Evolutionary conservation across 2,329 filamentous ascomycete genomes (phyloP).

Genomic region (Trichophyton benhamiae): DNA sequence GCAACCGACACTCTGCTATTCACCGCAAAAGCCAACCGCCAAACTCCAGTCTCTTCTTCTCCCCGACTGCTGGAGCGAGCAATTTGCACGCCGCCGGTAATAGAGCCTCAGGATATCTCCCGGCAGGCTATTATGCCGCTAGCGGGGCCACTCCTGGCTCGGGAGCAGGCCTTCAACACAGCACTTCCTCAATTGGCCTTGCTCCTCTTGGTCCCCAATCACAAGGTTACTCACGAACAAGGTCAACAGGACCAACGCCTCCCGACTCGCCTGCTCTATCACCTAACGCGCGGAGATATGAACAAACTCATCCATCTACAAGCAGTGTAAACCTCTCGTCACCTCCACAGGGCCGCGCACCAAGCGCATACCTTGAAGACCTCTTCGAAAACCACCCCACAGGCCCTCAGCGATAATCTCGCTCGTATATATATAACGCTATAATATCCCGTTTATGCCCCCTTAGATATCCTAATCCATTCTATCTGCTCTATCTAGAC

Average conservation of each 20-base stretch:
- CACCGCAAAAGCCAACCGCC: conserved; percentile 36
- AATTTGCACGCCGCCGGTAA: conserved; percentile 41
- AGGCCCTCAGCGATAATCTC: conserved; percentile 8
- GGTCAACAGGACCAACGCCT: conserved; percentile 42
- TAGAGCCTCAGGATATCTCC: conserved; percentile 66
- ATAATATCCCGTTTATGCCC: not conserved
- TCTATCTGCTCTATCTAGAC: not conserved
- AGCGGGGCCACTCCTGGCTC: conserved; percentile 43
- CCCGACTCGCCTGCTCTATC: conserved; percentile 52
- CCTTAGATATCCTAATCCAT: not conserved
- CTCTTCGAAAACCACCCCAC: conserved; percentile 60
- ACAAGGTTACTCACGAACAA: conserved; percentile 38
- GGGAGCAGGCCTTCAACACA: conserved; percentile 22
- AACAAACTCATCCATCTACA: conserved; percentile 25
- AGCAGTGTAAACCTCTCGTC: conserved; percentile 55
- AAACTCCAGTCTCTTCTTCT: conserved; percentile 79
- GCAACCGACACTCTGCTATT: conserved; percentile 28
- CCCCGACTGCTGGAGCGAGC: conserved; percentile 64
- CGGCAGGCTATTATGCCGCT: conserved; percentile 80
- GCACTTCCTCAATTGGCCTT: conserved; percentile 46
- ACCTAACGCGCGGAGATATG: conserved; percentile 31
- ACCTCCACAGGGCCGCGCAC: conserved; percentile 58
- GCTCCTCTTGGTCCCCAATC: conserved; percentile 51
- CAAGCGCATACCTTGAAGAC: conserved; percentile 83
- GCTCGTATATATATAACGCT: not conserved